Percentiles rank a stretch among this genome's conserved stretches.
These are phyloP conservation scores for Phragmites australis DNA, from an alignment of 176 grass and related monocot species.

Conservation along the genomic window DNA sequence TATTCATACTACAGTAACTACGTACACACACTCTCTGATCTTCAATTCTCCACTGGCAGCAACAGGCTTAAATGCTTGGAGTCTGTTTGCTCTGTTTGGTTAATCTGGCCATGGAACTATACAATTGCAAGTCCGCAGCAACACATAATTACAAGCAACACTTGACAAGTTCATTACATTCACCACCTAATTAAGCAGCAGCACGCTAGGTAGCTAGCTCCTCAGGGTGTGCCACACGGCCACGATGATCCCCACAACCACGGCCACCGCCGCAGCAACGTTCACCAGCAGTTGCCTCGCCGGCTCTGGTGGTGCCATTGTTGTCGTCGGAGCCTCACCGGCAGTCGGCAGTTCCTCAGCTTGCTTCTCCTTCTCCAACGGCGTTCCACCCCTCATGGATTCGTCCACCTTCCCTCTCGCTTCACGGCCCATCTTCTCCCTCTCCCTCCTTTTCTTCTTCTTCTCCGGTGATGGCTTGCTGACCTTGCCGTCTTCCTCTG, in stretches of 20 bases:
- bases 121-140: background rate
- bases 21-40: too few relatives aligned
- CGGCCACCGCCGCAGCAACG: conserved; percentile 18
- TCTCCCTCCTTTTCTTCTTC: background rate
- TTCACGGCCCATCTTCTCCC: background rate
- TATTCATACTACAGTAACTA: too few relatives aligned
- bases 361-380: background rate
- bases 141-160: conserved; percentile 10
- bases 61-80: too few relatives aligned
- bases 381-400: background rate
- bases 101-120: background rate
- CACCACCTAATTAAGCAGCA: background rate
- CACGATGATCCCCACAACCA: conserved; percentile 34
- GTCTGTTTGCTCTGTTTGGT: too few relatives aligned
- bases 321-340: too few relatives aligned
- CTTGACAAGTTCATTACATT: background rate
- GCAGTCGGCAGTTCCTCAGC: background rate
- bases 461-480: background rate
- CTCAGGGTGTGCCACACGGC: conserved; percentile 33
- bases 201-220: background rate
- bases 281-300: conserved; percentile 42
- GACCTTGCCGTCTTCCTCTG: background rate
- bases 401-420: background rate
- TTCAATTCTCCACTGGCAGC: too few relatives aligned
- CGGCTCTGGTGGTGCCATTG: background rate